Base-by-base conservation (phyloP, 2,329 filamentous ascomycete genomes). In the Apiospora saccharicola region DNA sequence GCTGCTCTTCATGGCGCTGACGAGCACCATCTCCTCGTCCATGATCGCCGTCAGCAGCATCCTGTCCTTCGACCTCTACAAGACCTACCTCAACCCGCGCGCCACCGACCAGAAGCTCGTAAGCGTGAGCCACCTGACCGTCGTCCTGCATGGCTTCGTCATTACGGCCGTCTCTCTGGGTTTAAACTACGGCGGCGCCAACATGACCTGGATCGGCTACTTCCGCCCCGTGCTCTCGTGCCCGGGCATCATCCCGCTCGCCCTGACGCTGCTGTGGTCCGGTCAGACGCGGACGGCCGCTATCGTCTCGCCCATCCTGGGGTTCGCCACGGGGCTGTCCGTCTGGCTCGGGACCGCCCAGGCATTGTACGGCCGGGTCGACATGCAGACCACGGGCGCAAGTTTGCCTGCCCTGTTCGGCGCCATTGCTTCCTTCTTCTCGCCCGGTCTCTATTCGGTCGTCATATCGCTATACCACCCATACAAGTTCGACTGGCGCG, bases 31-130 rank as follows among this genome's bases (percentile, higher is more conserved):
- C 0, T 86, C 85, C 0, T 86, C 86, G 0, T 85, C 82, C 5
- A 84, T 87, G 81, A 87, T 88, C 68, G 86, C 86, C 1, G 86
- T 87, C 30, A 85, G 83, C 78, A 85, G 83, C 71, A 87, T 88
- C 61, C 78, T 87, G 10, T 85, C 85, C 6, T 83, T 86, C 69
- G 86, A 88, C 73, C 75, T 87, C n/a, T 88, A 85, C 77, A 83
- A 84, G 68, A 87, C 84, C 4, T 88, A 88, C 73, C 80, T 87
- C 79, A 84, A 87, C 72, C 84, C 85, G 0, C 76, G 79, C 12
- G 85, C 85, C 0, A 82, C 80, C 1, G 85, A 87, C 75, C 79
- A 80, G 46, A 79, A 81, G 46, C 79, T 84, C 0, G 78, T 88
- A 3, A 76, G 79, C 22, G 82, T 85, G 41, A 87, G 85, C 67